Conservation (phyloP, 495 filamentous ascomycete species). For the Acidomyces sp. region DNA sequence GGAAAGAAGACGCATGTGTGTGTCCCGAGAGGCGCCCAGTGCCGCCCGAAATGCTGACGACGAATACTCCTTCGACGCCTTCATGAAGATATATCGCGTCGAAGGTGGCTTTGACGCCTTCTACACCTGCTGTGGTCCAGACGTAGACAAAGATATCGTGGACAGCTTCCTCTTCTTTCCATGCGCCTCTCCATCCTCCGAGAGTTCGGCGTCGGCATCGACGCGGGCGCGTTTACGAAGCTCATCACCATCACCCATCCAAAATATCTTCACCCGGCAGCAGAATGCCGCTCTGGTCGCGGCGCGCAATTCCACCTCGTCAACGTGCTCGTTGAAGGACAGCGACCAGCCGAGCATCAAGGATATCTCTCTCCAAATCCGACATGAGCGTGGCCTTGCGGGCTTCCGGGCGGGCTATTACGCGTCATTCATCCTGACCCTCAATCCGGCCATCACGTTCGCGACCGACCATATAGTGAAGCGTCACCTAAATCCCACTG, state of each 20-base stretch:
- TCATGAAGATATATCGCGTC: constrained; percentile 53
- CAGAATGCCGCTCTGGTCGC: constrained; percentile 49
- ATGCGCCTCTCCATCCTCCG: constrained; percentile 49
- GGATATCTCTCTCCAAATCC: constrained; percentile 52
- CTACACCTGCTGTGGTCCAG: constrained; percentile 60
- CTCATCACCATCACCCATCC: constrained; percentile 67
- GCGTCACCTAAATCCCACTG: too few relatives aligned
- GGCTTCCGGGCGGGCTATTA: constrained; percentile 91
- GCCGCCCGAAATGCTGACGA: constrained; percentile 27
- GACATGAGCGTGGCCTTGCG: constrained; percentile 52
- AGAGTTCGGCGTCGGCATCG: constrained; percentile 62
- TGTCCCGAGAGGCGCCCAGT: constrained; percentile 22
- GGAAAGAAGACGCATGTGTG: too few relatives aligned
- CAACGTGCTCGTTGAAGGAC: constrained; percentile 12
- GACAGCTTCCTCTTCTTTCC: constrained; percentile 75
- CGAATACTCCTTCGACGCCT: constrained; percentile 54
- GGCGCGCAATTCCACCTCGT: constrained; percentile 6
- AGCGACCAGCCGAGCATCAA: constrained; percentile 32
- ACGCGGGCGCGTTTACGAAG: constrained; percentile 66
- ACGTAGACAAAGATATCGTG: constrained; percentile 57
- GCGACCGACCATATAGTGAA: constrained; percentile 63
- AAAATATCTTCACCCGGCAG: constrained; percentile 71
- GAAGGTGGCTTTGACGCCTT: constrained; percentile 59
- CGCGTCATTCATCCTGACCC: constrained; percentile 61
- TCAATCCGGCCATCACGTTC: constrained; percentile 82